Evolutionary conservation across 371 early-diverging fungal species (phyloP), one percentile per base, ranked within the genome.

Genomic region (Mucor ambiguus): DNA sequence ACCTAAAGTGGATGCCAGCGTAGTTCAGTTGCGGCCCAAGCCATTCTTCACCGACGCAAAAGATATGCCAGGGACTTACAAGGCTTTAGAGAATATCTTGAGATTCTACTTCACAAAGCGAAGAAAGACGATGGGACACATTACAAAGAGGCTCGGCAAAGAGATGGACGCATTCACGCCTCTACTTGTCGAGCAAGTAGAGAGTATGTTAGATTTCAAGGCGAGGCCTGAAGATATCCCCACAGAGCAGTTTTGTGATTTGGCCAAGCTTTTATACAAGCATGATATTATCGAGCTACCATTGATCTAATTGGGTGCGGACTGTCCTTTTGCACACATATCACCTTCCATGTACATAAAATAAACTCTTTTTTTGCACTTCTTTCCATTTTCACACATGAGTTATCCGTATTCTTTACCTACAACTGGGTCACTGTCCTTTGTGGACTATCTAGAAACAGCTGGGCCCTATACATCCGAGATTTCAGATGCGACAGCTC

Each of bases 1-100:
- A 52, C 93, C 94, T 7, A 89, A 89, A 69, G 92, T 93, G 30
- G 89, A 92, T 66, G 94, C 93, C 14, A 76, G 81, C 9, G 90
- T 93, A 3, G 86, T 93, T 30, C 89, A 92, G 59, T 78, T 93
- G 26, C 84, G 72, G 18, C 85, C 85, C 35, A 80, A 85, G 46
- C 60, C 66, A 28, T 66, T 62, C 20, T 73, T 68, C 54, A 30
- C 62, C 28, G 24, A 64, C 10, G 46, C 55, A 26, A 49, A 58
- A 18, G 60, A 66, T 1, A 60, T 67, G 57, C 24, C 58, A 68
- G 67, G 64, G 18, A 64, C 68, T 3, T 80, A 75, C 46, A 16
- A 16, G 8, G 74, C 75, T 9, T 64, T 92, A n/a, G 93, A 93
- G 65, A 78, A 87, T 56, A 68, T 92, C 1, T 67, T 86, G 16